phyloP scores from a whole-genome alignment of 352 stramenopile genomes.

The Plasmopara muralis region DNA sequence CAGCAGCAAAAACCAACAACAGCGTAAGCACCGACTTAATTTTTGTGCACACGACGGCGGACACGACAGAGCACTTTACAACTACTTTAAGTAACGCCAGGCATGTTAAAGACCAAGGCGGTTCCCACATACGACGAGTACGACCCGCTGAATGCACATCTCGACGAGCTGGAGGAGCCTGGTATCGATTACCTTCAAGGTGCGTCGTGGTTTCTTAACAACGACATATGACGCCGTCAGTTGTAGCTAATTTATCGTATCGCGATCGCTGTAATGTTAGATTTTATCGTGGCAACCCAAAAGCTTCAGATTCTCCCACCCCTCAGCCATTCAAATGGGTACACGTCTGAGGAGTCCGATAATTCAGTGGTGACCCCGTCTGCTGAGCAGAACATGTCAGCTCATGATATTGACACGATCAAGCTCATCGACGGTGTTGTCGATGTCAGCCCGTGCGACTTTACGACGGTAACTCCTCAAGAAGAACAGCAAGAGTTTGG shows the following conservation, averaged over 20 bases:
- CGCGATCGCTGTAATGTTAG: conserved; percentile 13
- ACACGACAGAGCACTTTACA: neutral
- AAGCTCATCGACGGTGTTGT: conserved; percentile 61
- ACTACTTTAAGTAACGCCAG: neutral
- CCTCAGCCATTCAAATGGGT: conserved; percentile 60
- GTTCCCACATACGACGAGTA: conserved; percentile 55
- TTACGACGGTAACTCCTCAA: conserved; percentile 35
- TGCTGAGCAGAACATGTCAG: conserved; percentile 70
- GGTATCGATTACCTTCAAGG: conserved; percentile 62
- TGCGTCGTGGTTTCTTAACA: conserved; percentile 9
- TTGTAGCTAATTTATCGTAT: conserved; percentile 9
- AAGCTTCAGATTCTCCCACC: conserved; percentile 37
- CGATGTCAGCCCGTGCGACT: conserved; percentile 38
- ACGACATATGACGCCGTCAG: neutral
- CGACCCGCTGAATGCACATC: conserved; percentile 59
- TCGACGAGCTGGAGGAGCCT: conserved; percentile 67
- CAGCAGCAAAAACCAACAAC: no score
- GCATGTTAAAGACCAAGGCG: conserved; percentile 2
- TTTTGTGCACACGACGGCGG: no score
- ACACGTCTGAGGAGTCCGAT: conserved; percentile 81
- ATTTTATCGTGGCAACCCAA: conserved; percentile 37
- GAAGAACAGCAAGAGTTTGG: conserved; percentile 37
- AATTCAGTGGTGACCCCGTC: conserved; percentile 61
- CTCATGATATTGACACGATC: conserved; percentile 45
- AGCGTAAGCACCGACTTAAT: no score